Base-by-base conservation (phyloP, 352 stramenopile genomes). In the Phytophthora multivora region DNA sequence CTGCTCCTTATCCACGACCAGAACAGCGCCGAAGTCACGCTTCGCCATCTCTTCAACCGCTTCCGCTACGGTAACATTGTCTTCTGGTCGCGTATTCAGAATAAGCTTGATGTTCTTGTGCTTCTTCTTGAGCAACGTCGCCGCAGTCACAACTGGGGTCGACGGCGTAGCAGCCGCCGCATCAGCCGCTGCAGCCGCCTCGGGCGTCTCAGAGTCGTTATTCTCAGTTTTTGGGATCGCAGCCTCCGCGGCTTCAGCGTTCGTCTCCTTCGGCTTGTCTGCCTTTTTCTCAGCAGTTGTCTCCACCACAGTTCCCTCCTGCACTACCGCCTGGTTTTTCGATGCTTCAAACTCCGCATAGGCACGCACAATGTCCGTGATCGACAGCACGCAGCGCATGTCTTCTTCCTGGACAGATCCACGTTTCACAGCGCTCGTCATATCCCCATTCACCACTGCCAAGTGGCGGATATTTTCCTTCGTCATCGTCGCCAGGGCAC, bases 401-500 rank as follows among this genome's bases (percentile, higher is more conserved):
- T 87, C 83, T 46, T 95, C 86, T 49, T 90, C 81, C 3, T 85
- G 86, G 12, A 95, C 86, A 0, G 75, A 88, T 13, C 83, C 82
- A 53, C 85, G 83, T 72, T 88, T 91, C 9, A 88, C 79, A 3
- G 80, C 77, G 38, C 82, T 86, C 49, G 69, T 83, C 43, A 90
- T 81, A 50, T 95, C 84, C 9, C 79, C 81, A 46, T 88, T 89
- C 39, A 95, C 88, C 38, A 95, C 86, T 0, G 84, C 86, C 59
- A 95, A 75, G 60, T 95, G 86, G 12, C 86, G 80, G 50, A 93
- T 89, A 45, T 95, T 90, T 35, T 95, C 86, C 53, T 93, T 91
- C n/a, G 82, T 89, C 86, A 95, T 93, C 6, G 86, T 95, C 33
- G 86, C 83, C 15, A 95, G 58, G 0, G 86, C 84, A 59, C 86